These are phyloP conservation scores for Rhododendron kiyosumense DNA, from an alignment of 148 eudicot genomes.

Conservation along the genomic window DNA sequence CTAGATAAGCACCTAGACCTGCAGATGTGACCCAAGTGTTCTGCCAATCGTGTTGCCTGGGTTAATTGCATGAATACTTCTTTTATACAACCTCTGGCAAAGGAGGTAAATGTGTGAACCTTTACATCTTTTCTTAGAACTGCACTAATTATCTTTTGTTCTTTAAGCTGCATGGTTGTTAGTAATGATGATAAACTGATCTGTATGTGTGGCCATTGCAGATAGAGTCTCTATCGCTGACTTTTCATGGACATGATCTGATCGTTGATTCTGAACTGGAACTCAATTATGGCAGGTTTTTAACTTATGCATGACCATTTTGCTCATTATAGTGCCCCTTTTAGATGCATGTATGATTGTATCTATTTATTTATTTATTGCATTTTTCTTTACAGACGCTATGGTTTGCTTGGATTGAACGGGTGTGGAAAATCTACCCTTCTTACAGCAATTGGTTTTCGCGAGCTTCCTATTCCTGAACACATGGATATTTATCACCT, in stretches of 20 bases:
- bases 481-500: slow-evolving; percentile 99
- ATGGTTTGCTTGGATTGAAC: slow-evolving; percentile 93
- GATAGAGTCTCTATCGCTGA: slow-evolving; percentile 95
- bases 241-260: slow-evolving; percentile 97
- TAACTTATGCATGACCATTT: not conserved
- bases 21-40: not conserved
- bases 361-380: not conserved
- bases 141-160: not conserved
- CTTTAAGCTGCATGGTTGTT: not conserved
- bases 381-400: slow-evolving; percentile 51
- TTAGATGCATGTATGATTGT: not conserved
- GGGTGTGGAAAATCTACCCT: slow-evolving; percentile 99
- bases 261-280: slow-evolving; percentile 85
- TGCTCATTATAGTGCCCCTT: not conserved
- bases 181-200: not conserved
- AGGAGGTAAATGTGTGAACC: not conserved
- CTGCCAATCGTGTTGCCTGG: slow-evolving; percentile 22
- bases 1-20: slow-evolving; percentile 8
- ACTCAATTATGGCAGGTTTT: slow-evolving; percentile 94
- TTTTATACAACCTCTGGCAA: slow-evolving; percentile 4
- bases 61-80: slow-evolving; percentile 18
- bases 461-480: slow-evolving; percentile 95
- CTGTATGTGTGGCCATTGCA: slow-evolving; percentile 32
- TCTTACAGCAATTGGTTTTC: slow-evolving; percentile 77
- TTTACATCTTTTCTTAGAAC: not conserved